These are phyloP conservation scores for Helicostylum pulchrum DNA, from an alignment of 192 early-diverging fungal species.

Conservation along the genomic window DNA sequence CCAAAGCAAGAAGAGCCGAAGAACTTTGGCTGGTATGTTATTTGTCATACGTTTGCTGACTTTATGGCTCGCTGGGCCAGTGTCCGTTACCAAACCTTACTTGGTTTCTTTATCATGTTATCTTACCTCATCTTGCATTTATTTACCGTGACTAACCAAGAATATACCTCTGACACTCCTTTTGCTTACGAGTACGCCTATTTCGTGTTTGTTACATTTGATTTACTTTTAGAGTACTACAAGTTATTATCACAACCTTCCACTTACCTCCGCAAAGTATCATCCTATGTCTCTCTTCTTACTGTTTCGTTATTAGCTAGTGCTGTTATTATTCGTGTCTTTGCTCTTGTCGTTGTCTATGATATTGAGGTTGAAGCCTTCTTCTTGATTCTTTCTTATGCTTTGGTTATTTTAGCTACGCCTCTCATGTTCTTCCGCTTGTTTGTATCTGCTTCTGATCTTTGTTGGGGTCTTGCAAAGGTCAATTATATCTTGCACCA, in stretches of 20 bases:
- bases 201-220: slow-evolving; percentile 22
- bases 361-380: slow-evolving; percentile 1
- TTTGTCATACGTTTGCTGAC: background rate
- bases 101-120: slow-evolving; percentile 11
- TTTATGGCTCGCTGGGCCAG: slow-evolving; percentile 16
- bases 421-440: slow-evolving; percentile 24
- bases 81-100: slow-evolving; percentile 21
- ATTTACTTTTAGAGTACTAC: slow-evolving; percentile 20
- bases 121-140: slow-evolving; percentile 23
- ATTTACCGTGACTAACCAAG: slow-evolving; percentile 8
- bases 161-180: slow-evolving; percentile 14
- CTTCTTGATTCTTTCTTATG: slow-evolving; percentile 1
- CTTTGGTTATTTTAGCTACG: slow-evolving; percentile 11
- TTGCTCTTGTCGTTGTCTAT: background rate
- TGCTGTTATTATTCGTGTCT: slow-evolving; percentile 4
- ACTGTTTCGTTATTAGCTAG: background rate
- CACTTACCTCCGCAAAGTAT: background rate
- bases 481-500: slow-evolving; percentile 10
- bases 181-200: slow-evolving; percentile 25
- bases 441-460: background rate
- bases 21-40: background rate
- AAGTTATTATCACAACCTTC: slow-evolving; percentile 1
- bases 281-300: slow-evolving; percentile 12
- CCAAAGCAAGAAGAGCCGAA: background rate
- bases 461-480: slow-evolving; percentile 20